These are phyloP conservation scores for Periconia sp. DNA, from an alignment of 2,329 filamentous ascomycete species.

Conservation along the genomic window DNA sequence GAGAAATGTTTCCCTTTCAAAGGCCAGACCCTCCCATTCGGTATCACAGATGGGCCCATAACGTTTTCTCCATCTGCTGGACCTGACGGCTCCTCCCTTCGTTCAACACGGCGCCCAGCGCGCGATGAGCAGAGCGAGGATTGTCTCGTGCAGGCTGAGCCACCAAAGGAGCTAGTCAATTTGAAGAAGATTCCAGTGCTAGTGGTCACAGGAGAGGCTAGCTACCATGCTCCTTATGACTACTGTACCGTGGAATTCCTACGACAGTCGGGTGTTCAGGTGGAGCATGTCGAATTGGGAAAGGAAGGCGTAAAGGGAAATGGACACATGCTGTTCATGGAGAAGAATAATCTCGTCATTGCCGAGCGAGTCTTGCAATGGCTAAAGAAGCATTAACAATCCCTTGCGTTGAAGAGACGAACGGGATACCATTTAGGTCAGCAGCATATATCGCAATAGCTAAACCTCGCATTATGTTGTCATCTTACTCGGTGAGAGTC, in stretches of 20 bases:
- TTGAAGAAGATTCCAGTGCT: conserved; percentile 56
- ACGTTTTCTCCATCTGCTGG: conserved; percentile 41
- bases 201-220: conserved; percentile 60
- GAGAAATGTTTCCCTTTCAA: conserved; percentile 17
- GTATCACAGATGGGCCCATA: conserved; percentile 41
- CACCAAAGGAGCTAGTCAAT: conserved; percentile 55
- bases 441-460: too few species aligned
- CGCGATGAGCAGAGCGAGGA: conserved; percentile 32
- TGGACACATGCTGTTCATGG: conserved; percentile 42
- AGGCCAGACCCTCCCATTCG: conserved; percentile 36
- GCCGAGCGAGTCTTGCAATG: conserved; percentile 19
- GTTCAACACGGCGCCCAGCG: conserved; percentile 25
- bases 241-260: conserved; percentile 61
- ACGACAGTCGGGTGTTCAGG: conserved; percentile 47
- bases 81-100: conserved; percentile 23
- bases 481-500: too few species aligned
- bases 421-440: too few species aligned
- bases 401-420: too few species aligned
- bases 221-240: conserved; percentile 62
- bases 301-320: conserved; percentile 70
- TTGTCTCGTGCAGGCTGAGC: conserved; percentile 49
- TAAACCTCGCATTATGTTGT: too few species aligned
- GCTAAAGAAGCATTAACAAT: conserved; percentile 11
- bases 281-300: conserved; percentile 42
- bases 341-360: conserved; percentile 36